Percentiles rank a stretch among this genome's conserved stretches.
phyloP scores from a whole-genome alignment of 805 yeast genomes.

The Candida andamanensis region DNA sequence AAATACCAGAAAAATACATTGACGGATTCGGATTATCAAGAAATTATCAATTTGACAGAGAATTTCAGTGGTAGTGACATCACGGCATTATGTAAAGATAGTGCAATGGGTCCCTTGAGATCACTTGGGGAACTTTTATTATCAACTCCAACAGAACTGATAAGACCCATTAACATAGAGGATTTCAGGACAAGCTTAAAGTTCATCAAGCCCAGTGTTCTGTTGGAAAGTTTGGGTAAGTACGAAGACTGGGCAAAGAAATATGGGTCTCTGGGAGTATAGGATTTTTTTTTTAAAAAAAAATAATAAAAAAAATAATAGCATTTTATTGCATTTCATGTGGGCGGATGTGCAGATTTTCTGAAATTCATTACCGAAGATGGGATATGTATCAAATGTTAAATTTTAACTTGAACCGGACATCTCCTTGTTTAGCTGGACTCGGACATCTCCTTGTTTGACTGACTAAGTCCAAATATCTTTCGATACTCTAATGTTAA shows the following conservation, averaged over 20 bases:
- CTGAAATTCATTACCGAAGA: too few relatives aligned
- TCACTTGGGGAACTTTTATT: conserved; percentile 82
- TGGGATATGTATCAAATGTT: too few relatives aligned
- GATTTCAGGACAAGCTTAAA: conserved; percentile 77
- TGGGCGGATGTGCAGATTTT: too few relatives aligned
- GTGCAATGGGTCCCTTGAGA: conserved; percentile 96
- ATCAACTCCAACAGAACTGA: conserved; percentile 62
- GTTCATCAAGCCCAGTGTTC: conserved; percentile 84
- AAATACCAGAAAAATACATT: conserved; percentile 69
- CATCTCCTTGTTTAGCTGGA: too few relatives aligned
- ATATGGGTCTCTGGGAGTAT: conserved; percentile 90
- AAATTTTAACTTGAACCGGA: too few relatives aligned
- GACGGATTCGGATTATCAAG: conserved; percentile 54
- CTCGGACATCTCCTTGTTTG: too few relatives aligned
- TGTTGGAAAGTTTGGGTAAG: conserved; percentile 67
- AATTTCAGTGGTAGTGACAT: conserved; percentile 91
- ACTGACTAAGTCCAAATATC: too few relatives aligned
- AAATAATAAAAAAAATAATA: too few relatives aligned
- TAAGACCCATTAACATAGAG: conserved; percentile 64
- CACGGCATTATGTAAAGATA: conserved; percentile 90
- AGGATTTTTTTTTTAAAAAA: too few relatives aligned
- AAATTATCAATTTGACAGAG: conserved; percentile 60
- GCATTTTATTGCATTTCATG: too few relatives aligned
- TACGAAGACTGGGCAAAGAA: conserved; percentile 87
- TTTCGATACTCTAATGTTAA: too few relatives aligned